Percentiles rank a stretch among this genome's conserved stretches.
Conservation (phyloP, 768 basidiomycete species). For the Termitomyces sp. region DNA sequence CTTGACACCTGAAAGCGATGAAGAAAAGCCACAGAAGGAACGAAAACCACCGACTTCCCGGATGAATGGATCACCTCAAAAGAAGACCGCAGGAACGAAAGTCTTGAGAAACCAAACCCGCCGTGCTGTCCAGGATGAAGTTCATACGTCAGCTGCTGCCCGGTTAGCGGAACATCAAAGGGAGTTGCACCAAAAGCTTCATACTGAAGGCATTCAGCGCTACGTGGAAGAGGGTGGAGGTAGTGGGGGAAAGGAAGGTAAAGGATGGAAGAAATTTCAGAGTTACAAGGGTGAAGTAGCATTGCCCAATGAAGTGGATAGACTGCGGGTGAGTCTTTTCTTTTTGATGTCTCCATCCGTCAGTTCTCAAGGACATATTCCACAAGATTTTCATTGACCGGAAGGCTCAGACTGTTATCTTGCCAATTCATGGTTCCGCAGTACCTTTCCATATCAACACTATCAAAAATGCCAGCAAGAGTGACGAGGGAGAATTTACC, state of each 20-base stretch:
- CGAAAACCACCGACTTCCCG: conserved; percentile 52
- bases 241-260: conserved; percentile 77
- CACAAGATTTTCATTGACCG: conserved; percentile 86
- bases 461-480: conserved; percentile 97
- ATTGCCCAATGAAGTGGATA: conserved; percentile 80
- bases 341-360: not conserved
- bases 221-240: conserved; percentile 82
- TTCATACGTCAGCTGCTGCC: conserved; percentile 71
- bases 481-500: conserved; percentile 92
- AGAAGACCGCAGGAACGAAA: conserved; percentile 76
- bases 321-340: conserved; percentile 58
- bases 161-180: conserved; percentile 86
- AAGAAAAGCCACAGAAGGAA: conserved; percentile 53
- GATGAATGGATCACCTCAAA: conserved; percentile 65
- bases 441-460: conserved; percentile 98
- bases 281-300: conserved; percentile 95
- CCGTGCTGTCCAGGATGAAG: conserved; percentile 81
- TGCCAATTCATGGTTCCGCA: conserved; percentile 93
- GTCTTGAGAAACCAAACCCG: conserved; percentile 90
- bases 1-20: conserved; percentile 60
- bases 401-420: conserved; percentile 82
- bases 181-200: conserved; percentile 73
- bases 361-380: not conserved
- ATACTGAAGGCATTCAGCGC: conserved; percentile 75
- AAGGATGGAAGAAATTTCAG: conserved; percentile 93